A percentile compares a stretch with the other conserved stretches of the same genome.
Conservation (phyloP, 2,329 filamentous ascomycete species). For the Exophiala lecanii-corni region DNA sequence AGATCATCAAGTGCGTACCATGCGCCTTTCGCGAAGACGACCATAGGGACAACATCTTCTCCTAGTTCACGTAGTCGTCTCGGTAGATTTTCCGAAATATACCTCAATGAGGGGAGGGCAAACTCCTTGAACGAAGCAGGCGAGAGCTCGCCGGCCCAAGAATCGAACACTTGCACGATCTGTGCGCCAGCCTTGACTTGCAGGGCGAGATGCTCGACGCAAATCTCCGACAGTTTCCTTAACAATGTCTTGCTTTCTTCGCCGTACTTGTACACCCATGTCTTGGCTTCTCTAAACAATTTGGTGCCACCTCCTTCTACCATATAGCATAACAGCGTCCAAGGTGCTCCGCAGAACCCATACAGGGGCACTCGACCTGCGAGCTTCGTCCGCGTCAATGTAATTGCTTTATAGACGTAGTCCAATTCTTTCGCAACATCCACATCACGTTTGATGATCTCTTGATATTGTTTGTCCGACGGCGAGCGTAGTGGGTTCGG, state of each 20-base stretch:
- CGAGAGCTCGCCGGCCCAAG: slow-evolving; percentile 92
- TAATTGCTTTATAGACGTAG: slow-evolving; percentile 96
- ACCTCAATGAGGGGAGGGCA: slow-evolving; percentile 76
- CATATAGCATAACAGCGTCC: slow-evolving; percentile 98
- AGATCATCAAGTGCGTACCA: slow-evolving; percentile 90
- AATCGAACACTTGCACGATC: slow-evolving; percentile 96
- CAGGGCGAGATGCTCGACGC: slow-evolving; percentile 86
- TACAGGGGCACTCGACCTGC: slow-evolving; percentile 85
- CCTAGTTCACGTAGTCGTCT: slow-evolving; percentile 67
- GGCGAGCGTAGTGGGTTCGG: slow-evolving; percentile 76
- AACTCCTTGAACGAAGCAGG: slow-evolving; percentile 79
- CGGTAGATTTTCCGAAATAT: slow-evolving; percentile 79
- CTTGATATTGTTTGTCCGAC: slow-evolving; percentile 74
- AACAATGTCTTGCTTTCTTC: slow-evolving; percentile 74
- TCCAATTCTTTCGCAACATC: slow-evolving; percentile 78
- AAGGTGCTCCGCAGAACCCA: slow-evolving; percentile 94
- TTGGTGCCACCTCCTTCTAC: slow-evolving; percentile 96
- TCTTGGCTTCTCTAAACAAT: slow-evolving; percentile 90
- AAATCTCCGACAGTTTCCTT: slow-evolving; percentile 88
- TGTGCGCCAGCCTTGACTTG: slow-evolving; percentile 93
- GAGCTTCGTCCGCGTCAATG: slow-evolving; percentile 81
- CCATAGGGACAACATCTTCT: slow-evolving; percentile 84
- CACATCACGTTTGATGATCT: slow-evolving; percentile 72
- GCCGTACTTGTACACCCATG: slow-evolving; percentile 89
- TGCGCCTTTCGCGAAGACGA: slow-evolving; percentile 94